These are phyloP conservation scores for Mercurialis annua DNA, from an alignment of 345 rosid genomes.

Conservation along the genomic window DNA sequence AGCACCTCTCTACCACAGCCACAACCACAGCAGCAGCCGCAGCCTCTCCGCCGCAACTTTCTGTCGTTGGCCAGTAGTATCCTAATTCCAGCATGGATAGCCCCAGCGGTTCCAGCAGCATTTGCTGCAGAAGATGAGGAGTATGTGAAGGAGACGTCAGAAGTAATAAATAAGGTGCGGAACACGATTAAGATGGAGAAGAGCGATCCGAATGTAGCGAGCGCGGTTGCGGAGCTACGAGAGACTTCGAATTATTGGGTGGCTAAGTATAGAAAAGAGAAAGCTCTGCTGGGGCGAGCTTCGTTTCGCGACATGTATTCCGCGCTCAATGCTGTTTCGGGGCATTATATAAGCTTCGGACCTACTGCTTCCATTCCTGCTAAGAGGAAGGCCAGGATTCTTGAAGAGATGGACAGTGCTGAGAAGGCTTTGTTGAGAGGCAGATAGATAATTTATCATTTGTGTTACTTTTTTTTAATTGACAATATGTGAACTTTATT, in stretches of 20 bases:
- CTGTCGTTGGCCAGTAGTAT: conserved; percentile 36
- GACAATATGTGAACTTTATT: too few relatives aligned
- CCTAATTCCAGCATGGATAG: conserved; percentile 24
- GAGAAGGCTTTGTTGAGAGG: too few relatives aligned
- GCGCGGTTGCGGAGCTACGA: conserved; percentile 71
- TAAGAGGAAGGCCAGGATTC: conserved; percentile 81
- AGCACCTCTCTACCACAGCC: background rate
- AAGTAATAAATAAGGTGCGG: conserved; percentile 70
- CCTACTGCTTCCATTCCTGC: conserved; percentile 84
- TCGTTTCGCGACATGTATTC: conserved; percentile 87
- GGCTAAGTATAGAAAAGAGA: conserved; percentile 93
- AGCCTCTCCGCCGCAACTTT: conserved; percentile 56
- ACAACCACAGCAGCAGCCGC: conserved; percentile 7
- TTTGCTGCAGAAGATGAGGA: conserved; percentile 56
- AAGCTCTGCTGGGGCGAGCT: conserved; percentile 67
- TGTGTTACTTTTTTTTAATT: too few relatives aligned
- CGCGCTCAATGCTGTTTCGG: conserved; percentile 85
- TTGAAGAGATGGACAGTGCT: conserved; percentile 95
- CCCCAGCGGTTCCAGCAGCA: conserved; percentile 40
- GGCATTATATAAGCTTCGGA: conserved; percentile 93
- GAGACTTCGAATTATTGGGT: conserved; percentile 86
- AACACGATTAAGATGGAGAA: conserved; percentile 65
- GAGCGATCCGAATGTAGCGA: conserved; percentile 73
- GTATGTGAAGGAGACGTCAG: conserved; percentile 74
- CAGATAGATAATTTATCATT: too few relatives aligned